Evolutionary conservation across 805 yeast species (phyloP).

Genomic region (Hanseniaspora thailandica): DNA sequence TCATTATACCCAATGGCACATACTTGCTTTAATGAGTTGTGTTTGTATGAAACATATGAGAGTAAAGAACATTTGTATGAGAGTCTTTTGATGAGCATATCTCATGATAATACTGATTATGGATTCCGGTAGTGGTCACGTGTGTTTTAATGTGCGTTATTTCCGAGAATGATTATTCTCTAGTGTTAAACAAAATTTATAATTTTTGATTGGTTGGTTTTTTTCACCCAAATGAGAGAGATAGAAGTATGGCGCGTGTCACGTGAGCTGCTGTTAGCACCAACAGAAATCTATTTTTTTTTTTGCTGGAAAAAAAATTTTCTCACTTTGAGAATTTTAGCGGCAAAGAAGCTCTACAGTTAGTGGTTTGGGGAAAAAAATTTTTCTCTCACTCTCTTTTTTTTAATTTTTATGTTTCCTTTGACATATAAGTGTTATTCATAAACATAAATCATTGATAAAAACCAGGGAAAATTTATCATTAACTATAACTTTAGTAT

Average conservation of each 20-base stretch:
- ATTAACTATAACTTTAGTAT: not conserved
- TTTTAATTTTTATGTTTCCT: not conserved
- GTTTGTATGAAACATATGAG: conserved; percentile 51
- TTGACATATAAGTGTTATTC: too few relatives aligned
- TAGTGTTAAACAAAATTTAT: too few relatives aligned
- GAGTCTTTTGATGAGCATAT: conserved; percentile 52
- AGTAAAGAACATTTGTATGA: conserved; percentile 40
- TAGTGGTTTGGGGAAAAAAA: too few relatives aligned
- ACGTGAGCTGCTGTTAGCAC: too few relatives aligned
- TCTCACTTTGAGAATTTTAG: not conserved
- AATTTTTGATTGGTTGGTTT: not conserved
- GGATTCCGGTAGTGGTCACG: conserved; percentile 46
- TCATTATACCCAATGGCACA: conserved; percentile 72
- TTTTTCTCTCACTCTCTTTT: not conserved
- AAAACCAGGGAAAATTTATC: not conserved
- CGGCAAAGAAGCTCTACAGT: not conserved
- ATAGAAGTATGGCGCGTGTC: too few relatives aligned
- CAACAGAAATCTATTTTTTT: too few relatives aligned
- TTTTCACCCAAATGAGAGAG: not conserved
- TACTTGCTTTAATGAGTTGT: conserved; percentile 87
- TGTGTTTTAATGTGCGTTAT: not conserved
- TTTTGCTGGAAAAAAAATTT: too few relatives aligned
- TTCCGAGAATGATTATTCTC: too few relatives aligned
- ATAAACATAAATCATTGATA: too few relatives aligned
- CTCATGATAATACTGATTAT: conserved; percentile 75